These are phyloP conservation scores for Penicillium crystallinum DNA, from an alignment of 495 filamentous ascomycete genomes.

Conservation along the genomic window DNA sequence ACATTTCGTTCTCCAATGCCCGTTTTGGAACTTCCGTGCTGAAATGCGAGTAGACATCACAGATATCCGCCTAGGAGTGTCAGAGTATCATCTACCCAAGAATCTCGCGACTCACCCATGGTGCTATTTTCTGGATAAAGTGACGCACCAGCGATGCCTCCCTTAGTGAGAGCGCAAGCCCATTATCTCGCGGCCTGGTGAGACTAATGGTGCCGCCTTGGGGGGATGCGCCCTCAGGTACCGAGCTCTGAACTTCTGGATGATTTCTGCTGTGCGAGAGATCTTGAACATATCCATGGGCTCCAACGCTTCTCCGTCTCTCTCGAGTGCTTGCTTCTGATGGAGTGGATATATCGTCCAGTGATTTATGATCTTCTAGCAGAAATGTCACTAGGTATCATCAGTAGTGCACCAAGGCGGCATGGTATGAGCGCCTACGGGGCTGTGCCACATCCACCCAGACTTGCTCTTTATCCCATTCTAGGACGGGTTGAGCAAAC, in stretches of 20 bases:
- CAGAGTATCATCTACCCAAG: too few relatives aligned
- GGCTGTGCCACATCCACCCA: slow-evolving; percentile 31
- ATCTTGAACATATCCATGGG: background rate
- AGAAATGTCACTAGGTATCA: slow-evolving; percentile 28
- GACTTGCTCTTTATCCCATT: slow-evolving; percentile 30
- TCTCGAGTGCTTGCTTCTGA: background rate
- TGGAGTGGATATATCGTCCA: slow-evolving; percentile 1
- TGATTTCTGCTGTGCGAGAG: background rate
- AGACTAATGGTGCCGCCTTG: too few relatives aligned
- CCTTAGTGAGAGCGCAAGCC: slow-evolving; percentile 18
- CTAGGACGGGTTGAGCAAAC: slow-evolving; percentile 29
- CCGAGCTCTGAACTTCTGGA: background rate
- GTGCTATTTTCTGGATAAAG: slow-evolving; percentile 33
- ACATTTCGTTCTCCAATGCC: slow-evolving; percentile 30
- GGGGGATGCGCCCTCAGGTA: too few relatives aligned
- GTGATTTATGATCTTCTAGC: slow-evolving; percentile 20
- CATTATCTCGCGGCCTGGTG: background rate
- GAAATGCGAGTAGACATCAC: slow-evolving; percentile 33
- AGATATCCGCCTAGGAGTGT: slow-evolving; percentile 29
- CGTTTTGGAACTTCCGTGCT: slow-evolving; percentile 31
- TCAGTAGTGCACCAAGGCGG: background rate
- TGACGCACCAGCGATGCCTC: slow-evolving; percentile 31
- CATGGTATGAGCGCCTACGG: slow-evolving; percentile 14
- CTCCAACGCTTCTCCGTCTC: background rate
- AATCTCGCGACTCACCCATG: slow-evolving; percentile 23